These are phyloP conservation scores for Termitomyces eurrhizus DNA, from an alignment of 768 basidiomycete genomes.

Conservation along the genomic window DNA sequence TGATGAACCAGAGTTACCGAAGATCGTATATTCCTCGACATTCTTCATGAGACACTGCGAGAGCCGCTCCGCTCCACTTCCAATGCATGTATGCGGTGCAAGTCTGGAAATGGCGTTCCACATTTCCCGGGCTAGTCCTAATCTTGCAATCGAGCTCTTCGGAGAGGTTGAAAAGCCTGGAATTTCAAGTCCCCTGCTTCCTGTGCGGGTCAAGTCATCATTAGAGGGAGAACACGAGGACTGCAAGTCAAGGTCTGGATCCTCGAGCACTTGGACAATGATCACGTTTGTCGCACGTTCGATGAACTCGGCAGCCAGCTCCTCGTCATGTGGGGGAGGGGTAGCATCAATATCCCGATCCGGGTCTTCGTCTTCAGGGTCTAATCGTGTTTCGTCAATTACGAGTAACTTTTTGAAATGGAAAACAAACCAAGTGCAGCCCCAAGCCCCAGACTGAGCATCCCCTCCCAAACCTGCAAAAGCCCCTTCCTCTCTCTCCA, in stretches of 20 bases:
- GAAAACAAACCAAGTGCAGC: slow-evolving; percentile 39
- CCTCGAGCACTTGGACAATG: slow-evolving; percentile 39
- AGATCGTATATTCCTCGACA: slow-evolving; percentile 41
- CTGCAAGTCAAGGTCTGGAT: slow-evolving; percentile 39
- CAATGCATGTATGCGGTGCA: slow-evolving; percentile 40
- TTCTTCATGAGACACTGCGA: slow-evolving; percentile 45
- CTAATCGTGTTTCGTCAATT: slow-evolving; percentile 1
- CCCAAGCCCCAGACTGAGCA: slow-evolving; percentile 47
- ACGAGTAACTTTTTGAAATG: neutral
- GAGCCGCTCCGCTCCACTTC: slow-evolving; percentile 40
- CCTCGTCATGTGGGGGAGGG: slow-evolving; percentile 27
- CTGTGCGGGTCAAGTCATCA: slow-evolving; percentile 10
- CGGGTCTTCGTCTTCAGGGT: slow-evolving; percentile 39
- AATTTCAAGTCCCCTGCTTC: slow-evolving; percentile 11
- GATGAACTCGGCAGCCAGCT: slow-evolving; percentile 33
- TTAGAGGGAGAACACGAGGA: slow-evolving; percentile 15
- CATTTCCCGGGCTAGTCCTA: slow-evolving; percentile 54
- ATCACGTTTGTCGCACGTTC: slow-evolving; percentile 39
- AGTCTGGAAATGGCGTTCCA: slow-evolving; percentile 45
- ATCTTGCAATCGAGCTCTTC: slow-evolving; percentile 34
- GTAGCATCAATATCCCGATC: slow-evolving; percentile 30
- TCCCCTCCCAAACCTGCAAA: slow-evolving; percentile 53
- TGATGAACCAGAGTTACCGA: neutral
- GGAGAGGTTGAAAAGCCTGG: slow-evolving; percentile 7
- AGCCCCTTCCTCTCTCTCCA: slow-evolving; percentile 13